Evolutionary conservation across 1,284 basidiomycete genomes (phyloP).

Genomic region (Leccinum glutinopallens): DNA sequence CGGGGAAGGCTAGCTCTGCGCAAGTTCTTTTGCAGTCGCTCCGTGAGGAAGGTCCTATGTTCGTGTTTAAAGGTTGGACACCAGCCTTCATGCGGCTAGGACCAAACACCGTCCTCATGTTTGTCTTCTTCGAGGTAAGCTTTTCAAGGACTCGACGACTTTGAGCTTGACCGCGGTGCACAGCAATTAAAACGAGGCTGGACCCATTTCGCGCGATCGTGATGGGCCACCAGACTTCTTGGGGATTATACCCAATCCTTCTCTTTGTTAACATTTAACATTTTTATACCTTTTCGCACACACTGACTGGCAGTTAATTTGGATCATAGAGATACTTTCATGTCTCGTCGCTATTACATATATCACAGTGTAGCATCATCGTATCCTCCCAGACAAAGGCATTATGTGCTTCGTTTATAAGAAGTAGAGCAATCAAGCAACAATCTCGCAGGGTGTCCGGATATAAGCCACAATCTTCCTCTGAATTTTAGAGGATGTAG

Average conservation of each 20-base stretch:
- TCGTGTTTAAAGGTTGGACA: constrained; percentile 90
- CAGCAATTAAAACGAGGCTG: constrained; percentile 71
- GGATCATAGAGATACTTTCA: neutral
- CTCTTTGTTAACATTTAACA: constrained; percentile 5
- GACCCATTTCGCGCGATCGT: constrained; percentile 28
- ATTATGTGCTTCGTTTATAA: neutral
- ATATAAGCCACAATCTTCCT: neutral
- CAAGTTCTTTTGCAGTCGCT: constrained; percentile 60
- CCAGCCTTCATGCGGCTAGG: constrained; percentile 84
- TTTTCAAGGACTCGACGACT: neutral
- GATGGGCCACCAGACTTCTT: neutral
- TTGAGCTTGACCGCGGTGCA: constrained; percentile 13
- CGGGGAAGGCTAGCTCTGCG: constrained; percentile 48
- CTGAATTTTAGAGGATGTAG: neutral
- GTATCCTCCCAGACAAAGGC: constrained; percentile 12
- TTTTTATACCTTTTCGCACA: constrained; percentile 1
- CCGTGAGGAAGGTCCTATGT: constrained; percentile 74
- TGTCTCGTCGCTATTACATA: constrained; percentile 5
- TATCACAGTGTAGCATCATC: constrained; percentile 11
- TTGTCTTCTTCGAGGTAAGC: constrained; percentile 81
- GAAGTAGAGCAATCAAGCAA: neutral
- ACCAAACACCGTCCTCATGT: constrained; percentile 83
- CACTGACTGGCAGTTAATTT: neutral
- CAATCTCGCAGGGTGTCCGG: neutral
- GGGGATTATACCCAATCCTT: constrained; percentile 8